Conservation (phyloP, 2,329 filamentous ascomycete genomes). For the Exophiala xenobiotica region DNA sequence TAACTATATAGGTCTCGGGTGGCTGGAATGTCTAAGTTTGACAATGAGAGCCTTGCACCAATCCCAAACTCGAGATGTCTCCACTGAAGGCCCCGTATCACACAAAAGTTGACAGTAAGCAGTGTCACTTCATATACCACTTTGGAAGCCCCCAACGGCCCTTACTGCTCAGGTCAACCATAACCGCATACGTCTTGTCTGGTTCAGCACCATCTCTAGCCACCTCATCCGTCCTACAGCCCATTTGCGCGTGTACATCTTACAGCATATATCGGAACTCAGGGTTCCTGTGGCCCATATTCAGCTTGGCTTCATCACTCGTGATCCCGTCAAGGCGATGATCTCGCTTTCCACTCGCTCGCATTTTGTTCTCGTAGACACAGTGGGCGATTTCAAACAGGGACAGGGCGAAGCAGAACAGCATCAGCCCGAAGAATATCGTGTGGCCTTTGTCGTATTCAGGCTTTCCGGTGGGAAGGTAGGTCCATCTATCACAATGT, state of each 20-base stretch:
- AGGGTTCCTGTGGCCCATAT: conserved; percentile 38
- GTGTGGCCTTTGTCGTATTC: conserved; percentile 53
- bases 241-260: neutral
- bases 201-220: neutral
- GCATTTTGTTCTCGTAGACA: conserved; percentile 35
- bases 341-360: conserved; percentile 32
- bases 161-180: neutral
- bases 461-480: conserved; percentile 43
- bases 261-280: conserved; percentile 21
- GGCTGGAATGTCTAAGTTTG: no score
- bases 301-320: conserved; percentile 30
- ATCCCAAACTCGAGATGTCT: neutral
- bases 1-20: no score
- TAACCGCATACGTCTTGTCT: neutral
- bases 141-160: neutral
- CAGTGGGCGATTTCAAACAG: conserved; percentile 27
- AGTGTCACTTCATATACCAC: neutral
- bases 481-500: conserved; percentile 22
- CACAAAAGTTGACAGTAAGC: neutral
- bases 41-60: neutral
- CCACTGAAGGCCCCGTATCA: neutral
- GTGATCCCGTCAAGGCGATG: conserved; percentile 37
- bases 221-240: neutral
- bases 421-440: conserved; percentile 45
- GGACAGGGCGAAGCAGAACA: conserved; percentile 21